Conservation (phyloP, 1,139 yeast genomes). For the Kurtzmaniella quercitrusa region DNA sequence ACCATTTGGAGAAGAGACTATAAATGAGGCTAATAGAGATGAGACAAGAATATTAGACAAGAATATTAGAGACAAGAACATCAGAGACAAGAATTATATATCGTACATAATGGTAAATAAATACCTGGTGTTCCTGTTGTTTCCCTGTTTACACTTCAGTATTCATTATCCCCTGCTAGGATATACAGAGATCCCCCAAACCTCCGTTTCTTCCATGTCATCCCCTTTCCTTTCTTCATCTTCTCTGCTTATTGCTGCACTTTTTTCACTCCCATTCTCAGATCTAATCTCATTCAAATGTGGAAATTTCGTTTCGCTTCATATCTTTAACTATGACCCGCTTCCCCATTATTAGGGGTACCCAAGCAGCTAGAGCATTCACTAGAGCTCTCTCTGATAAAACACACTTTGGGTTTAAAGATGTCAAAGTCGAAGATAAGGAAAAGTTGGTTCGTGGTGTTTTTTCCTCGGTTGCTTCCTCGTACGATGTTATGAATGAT, state of each 20-base stretch:
- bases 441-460: slow-evolving; percentile 86
- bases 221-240: too few species aligned
- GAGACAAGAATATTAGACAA: too few species aligned
- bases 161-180: too few species aligned
- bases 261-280: neutral
- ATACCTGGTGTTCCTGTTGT: too few species aligned
- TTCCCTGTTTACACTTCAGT: too few species aligned
- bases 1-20: too few species aligned
- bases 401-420: slow-evolving; percentile 91
- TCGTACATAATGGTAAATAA: too few species aligned
- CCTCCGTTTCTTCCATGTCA: too few species aligned
- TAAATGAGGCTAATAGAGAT: too few species aligned
- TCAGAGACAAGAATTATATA: too few species aligned
- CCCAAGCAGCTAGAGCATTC: slow-evolving; percentile 1
- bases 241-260: neutral
- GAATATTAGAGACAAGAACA: too few species aligned
- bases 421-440: slow-evolving; percentile 77
- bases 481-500: slow-evolving; percentile 95
- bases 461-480: slow-evolving; percentile 90
- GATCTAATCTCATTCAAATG: neutral
- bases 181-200: too few species aligned
- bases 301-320: neutral
- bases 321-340: neutral
- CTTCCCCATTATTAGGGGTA: neutral
- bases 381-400: slow-evolving; percentile 25